phyloP scores from a whole-genome alignment of 106 monocot genomes.

The Dendrobium officinale region DNA sequence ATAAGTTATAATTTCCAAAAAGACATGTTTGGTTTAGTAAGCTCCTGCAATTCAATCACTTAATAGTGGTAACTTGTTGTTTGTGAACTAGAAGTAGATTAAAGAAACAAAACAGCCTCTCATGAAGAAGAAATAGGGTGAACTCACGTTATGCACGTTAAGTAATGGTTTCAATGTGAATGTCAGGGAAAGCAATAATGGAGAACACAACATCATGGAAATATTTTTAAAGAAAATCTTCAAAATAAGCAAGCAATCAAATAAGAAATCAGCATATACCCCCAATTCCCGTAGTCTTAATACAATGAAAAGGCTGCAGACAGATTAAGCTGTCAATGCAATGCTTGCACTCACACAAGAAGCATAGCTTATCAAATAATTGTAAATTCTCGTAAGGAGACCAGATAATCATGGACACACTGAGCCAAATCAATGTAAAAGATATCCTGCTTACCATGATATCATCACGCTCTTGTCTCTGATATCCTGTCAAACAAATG shows the following conservation, averaged over 20 bases:
- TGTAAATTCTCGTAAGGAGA: neutral
- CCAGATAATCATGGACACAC: neutral
- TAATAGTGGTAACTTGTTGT: neutral
- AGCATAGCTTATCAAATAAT: neutral
- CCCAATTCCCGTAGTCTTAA: neutral
- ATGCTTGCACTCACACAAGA: neutral
- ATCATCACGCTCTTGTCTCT: constrained; percentile 82
- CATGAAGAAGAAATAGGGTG: neutral
- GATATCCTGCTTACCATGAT: constrained; percentile 63
- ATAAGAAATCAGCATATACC: neutral
- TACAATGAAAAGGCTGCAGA: neutral
- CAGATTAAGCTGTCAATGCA: neutral
- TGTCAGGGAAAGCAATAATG: neutral
- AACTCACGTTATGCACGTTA: neutral
- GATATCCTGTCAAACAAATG: constrained; percentile 95
- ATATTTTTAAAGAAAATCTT: neutral
- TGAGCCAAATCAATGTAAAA: neutral
- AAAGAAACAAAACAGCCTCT: neutral
- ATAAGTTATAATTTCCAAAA: neutral
- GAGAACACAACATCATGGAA: neutral
- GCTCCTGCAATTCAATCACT: neutral
- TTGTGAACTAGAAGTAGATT: neutral
- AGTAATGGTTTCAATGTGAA: neutral
- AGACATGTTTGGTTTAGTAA: neutral
- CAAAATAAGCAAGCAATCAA: neutral